Evolutionary conservation across 2,329 filamentous ascomycete species (phyloP).

Genomic region (Rhinocladiella mackenziei): DNA sequence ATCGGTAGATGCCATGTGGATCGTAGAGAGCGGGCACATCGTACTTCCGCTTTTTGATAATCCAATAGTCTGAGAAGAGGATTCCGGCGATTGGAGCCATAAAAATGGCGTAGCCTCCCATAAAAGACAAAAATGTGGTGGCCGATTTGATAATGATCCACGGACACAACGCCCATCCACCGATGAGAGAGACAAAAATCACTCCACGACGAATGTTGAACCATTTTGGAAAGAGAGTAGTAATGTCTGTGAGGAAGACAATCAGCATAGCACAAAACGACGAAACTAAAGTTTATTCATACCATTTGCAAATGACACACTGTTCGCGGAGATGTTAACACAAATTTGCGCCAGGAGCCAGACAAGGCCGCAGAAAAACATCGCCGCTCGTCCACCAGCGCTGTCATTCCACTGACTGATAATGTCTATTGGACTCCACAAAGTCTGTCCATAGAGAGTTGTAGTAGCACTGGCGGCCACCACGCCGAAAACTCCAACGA

Average conservation of each 20-base stretch:
- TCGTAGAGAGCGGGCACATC: slow-evolving; percentile 53
- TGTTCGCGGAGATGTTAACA: slow-evolving; percentile 50
- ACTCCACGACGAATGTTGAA: slow-evolving; percentile 55
- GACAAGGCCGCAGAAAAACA: slow-evolving; percentile 32
- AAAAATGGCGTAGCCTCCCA: slow-evolving; percentile 63
- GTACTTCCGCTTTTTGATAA: slow-evolving; percentile 49
- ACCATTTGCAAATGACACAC: too few species aligned
- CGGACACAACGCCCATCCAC: slow-evolving; percentile 57
- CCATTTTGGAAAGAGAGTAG: slow-evolving; percentile 52
- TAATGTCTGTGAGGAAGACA: slow-evolving; percentile 51
- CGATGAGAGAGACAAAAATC: slow-evolving; percentile 51
- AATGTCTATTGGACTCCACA: slow-evolving; percentile 34
- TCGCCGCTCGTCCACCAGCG: slow-evolving; percentile 31
- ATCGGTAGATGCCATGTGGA: slow-evolving; percentile 48
- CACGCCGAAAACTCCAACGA: slow-evolving; percentile 50
- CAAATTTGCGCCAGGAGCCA: slow-evolving; percentile 44
- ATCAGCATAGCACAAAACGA: too few species aligned
- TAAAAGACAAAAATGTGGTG: slow-evolving; percentile 58
- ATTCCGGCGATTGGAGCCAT: slow-evolving; percentile 60
- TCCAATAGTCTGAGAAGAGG: slow-evolving; percentile 58
- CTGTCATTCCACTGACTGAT: slow-evolving; percentile 30
- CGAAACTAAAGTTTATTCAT: too few species aligned
- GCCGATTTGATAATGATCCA: slow-evolving; percentile 63
- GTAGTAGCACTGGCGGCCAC: slow-evolving; percentile 39
- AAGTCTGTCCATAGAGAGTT: slow-evolving; percentile 28